Conservation (phyloP, 768 basidiomycete genomes). For the Naganishia antarctica region DNA sequence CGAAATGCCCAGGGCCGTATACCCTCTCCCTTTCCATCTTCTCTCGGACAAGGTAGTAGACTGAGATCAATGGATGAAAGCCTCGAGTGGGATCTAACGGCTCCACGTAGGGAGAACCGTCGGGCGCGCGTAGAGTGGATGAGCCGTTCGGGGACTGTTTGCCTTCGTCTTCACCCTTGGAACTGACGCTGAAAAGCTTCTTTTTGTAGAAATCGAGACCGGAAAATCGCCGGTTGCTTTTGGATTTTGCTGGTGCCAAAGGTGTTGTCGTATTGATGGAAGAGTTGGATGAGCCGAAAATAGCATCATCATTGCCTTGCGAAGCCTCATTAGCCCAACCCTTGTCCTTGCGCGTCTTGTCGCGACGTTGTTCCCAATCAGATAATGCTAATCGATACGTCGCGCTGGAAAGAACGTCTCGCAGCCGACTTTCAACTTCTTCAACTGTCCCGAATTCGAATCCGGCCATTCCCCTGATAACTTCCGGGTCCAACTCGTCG, state of each 20-base stretch:
- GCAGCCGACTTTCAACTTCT: conserved; percentile 71
- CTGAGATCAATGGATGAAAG: conserved; percentile 90
- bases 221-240: conserved; percentile 73
- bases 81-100: conserved; percentile 75
- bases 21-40: conserved; percentile 91
- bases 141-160: conserved; percentile 44
- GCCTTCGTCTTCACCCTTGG: conserved; percentile 1
- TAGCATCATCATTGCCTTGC: conserved; percentile 12
- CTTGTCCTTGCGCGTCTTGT: conserved; percentile 31
- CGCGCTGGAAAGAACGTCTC: conserved; percentile 70
- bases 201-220: conserved; percentile 88
- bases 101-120: conserved; percentile 48
- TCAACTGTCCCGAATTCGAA: conserved; percentile 92
- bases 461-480: conserved; percentile 85
- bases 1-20: conserved; percentile 90
- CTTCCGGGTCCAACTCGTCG: conserved; percentile 79
- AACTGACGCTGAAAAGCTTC: conserved; percentile 63
- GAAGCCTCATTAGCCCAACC: conserved; percentile 27
- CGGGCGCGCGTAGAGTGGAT: conserved; percentile 55
- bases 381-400: conserved; percentile 67
- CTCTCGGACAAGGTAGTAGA: conserved; percentile 93
- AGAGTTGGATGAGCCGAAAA: neutral
- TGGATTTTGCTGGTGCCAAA: conserved; percentile 57
- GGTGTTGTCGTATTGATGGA: conserved; percentile 9
- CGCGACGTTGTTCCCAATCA: conserved; percentile 63